Conservation (phyloP, 164 flowering plant species). For the Litsea cubeba region DNA sequence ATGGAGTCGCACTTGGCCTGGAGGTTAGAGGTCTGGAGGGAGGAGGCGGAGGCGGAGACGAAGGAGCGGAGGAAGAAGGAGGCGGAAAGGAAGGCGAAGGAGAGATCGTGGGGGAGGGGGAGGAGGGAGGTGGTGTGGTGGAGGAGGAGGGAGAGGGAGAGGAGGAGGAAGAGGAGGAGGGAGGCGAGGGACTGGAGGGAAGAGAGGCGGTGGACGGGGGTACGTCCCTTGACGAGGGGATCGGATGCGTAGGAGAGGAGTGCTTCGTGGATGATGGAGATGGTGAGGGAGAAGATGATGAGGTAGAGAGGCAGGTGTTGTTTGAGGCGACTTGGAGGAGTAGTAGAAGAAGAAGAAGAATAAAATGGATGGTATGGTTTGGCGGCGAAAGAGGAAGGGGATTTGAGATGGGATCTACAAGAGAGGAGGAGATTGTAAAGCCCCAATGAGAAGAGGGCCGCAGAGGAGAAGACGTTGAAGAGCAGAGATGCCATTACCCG, state of each 20-base stretch:
- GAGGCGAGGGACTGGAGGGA: conserved; percentile 69
- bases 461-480: conserved; percentile 46
- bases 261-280: conserved; percentile 51
- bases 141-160: conserved; percentile 50
- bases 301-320: conserved; percentile 57
- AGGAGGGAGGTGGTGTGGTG: conserved; percentile 57
- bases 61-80: conserved; percentile 58
- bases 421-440: conserved; percentile 67
- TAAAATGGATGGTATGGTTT: conserved; percentile 68
- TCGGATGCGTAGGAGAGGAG: conserved; percentile 51
- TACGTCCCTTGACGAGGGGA: conserved; percentile 69
- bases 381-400: conserved; percentile 48
- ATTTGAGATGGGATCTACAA: conserved; percentile 48
- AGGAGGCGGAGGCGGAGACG: conserved; percentile 44
- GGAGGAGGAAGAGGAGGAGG: conserved; percentile 68
- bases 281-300: conserved; percentile 41
- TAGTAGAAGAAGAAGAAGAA: conserved; percentile 9
- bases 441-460: conserved; percentile 50
- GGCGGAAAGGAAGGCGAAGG: conserved; percentile 61
- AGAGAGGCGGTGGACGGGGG: conserved; percentile 80
- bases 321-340: conserved; percentile 18
- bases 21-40: conserved; percentile 58
- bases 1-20: conserved; percentile 66
- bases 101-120: conserved; percentile 60
- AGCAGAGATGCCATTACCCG: conserved; percentile 47